Evolutionary conservation across 1,284 basidiomycete genomes (phyloP).

Genomic region (Boletus chippewaensis): DNA sequence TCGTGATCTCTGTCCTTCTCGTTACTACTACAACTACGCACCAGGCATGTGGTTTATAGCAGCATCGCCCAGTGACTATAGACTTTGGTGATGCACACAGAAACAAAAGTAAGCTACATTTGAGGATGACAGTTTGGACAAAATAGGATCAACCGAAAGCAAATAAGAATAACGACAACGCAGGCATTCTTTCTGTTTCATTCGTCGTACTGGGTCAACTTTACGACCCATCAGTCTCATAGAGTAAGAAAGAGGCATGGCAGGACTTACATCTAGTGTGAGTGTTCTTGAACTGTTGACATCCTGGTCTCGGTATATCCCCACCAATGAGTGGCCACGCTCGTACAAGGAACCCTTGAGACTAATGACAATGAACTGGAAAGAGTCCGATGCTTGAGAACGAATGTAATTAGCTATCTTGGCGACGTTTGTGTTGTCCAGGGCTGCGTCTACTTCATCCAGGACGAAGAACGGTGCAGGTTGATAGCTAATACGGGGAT

Average conservation of each 20-base stretch:
- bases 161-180: conserved; percentile 25
- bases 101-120: conserved; percentile 4
- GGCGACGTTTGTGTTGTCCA: conserved; percentile 94
- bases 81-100: too few species aligned
- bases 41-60: too few species aligned
- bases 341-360: conserved; percentile 90
- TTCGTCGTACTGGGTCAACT: conserved; percentile 39
- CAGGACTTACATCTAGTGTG: conserved; percentile 76
- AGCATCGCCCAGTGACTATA: too few species aligned
- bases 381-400: conserved; percentile 66
- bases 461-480: conserved; percentile 98
- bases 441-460: conserved; percentile 96
- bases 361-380: conserved; percentile 98
- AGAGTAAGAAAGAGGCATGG: neutral
- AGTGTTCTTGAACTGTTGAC: conserved; percentile 85
- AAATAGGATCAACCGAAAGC: conserved; percentile 4
- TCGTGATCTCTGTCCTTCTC: too few species aligned
- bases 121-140: neutral
- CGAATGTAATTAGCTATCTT: conserved; percentile 90
- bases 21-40: too few species aligned
- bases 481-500: conserved; percentile 62
- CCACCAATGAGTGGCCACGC: conserved; percentile 84
- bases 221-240: conserved; percentile 8
- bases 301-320: conserved; percentile 91
- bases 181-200: conserved; percentile 15